Conservation (phyloP, 371 early-diverging fungal genomes). For the Chytridium lagenaria region DNA sequence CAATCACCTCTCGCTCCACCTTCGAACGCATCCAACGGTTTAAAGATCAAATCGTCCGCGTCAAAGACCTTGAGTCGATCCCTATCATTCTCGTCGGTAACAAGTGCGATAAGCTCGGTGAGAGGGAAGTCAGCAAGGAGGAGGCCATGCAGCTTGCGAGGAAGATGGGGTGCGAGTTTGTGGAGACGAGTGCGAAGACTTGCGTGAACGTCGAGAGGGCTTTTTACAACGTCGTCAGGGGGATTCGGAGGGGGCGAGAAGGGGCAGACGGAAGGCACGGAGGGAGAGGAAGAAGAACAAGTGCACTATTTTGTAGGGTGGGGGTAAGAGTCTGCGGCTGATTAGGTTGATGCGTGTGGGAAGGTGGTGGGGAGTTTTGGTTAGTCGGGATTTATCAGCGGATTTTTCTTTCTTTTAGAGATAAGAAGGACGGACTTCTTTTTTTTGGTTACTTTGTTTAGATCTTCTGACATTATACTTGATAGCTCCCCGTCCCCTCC, state of each 20-base stretch:
- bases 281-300: conserved; percentile 38
- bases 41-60: conserved; percentile 81
- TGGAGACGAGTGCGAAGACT: conserved; percentile 65
- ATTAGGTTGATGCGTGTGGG: no score
- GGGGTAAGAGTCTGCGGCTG: neutral
- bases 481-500: neutral
- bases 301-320: conserved; percentile 35
- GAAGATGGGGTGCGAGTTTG: conserved; percentile 50
- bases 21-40: conserved; percentile 85
- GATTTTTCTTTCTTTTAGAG: no score
- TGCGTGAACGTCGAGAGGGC: conserved; percentile 64
- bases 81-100: conserved; percentile 95
- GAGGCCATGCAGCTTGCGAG: conserved; percentile 71
- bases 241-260: conserved; percentile 32
- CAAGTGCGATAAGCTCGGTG: conserved; percentile 67
- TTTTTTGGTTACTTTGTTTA: no score
- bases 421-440: no score
- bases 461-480: neutral
- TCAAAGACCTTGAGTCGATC: conserved; percentile 77
- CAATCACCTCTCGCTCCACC: conserved; percentile 84
- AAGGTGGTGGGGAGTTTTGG: no score
- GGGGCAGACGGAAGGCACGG: conserved; percentile 1
- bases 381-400: no score
- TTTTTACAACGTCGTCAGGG: conserved; percentile 41
- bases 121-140: conserved; percentile 51